phyloP scores from a whole-genome alignment of 202 grass and related monocot species.

The Alloteropsis angusta region DNA sequence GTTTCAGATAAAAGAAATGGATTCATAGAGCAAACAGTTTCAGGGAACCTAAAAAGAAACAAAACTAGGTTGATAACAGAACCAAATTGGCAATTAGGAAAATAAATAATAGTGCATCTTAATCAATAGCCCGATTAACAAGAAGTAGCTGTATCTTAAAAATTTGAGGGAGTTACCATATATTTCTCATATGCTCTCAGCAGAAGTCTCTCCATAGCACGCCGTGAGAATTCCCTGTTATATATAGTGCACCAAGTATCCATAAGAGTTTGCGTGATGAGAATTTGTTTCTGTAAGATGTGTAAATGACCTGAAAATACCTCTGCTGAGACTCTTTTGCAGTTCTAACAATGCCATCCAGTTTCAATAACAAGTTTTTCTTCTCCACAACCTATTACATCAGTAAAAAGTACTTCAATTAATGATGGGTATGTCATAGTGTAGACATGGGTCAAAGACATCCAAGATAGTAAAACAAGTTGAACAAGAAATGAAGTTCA shows the following conservation, averaged over 20 bases:
- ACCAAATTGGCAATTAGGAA: slow-evolving; percentile 11
- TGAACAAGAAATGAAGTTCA: background rate
- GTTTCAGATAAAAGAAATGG: background rate
- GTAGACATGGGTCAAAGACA: background rate
- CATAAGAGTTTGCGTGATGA: slow-evolving; percentile 24
- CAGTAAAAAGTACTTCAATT: slow-evolving; percentile 21
- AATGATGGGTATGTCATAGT: slow-evolving; percentile 2
- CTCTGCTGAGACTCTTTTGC: slow-evolving; percentile 64
- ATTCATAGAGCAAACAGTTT: slow-evolving; percentile 16
- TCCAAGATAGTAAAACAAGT: slow-evolving; percentile 20
- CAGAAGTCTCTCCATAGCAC: slow-evolving; percentile 69
- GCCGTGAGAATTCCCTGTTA: slow-evolving; percentile 54
- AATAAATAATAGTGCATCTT: slow-evolving; percentile 14
- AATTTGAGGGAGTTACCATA: slow-evolving; percentile 55
- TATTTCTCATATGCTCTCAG: slow-evolving; percentile 74
- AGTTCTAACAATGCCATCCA: slow-evolving; percentile 44
- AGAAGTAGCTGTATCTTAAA: slow-evolving; percentile 20
- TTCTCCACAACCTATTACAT: slow-evolving; percentile 47
- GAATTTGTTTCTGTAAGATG: slow-evolving; percentile 16
- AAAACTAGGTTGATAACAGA: slow-evolving; percentile 8
- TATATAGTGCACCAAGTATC: background rate
- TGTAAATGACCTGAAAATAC: slow-evolving; percentile 32
- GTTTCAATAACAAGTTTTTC: slow-evolving; percentile 56
- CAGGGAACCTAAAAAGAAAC: background rate
- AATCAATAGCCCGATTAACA: slow-evolving; percentile 18